Percentiles rank a stretch among this genome's conserved stretches.
These are phyloP conservation scores for Pyricularia grisea DNA, from an alignment of 2,329 filamentous ascomycete genomes.

Conservation along the genomic window DNA sequence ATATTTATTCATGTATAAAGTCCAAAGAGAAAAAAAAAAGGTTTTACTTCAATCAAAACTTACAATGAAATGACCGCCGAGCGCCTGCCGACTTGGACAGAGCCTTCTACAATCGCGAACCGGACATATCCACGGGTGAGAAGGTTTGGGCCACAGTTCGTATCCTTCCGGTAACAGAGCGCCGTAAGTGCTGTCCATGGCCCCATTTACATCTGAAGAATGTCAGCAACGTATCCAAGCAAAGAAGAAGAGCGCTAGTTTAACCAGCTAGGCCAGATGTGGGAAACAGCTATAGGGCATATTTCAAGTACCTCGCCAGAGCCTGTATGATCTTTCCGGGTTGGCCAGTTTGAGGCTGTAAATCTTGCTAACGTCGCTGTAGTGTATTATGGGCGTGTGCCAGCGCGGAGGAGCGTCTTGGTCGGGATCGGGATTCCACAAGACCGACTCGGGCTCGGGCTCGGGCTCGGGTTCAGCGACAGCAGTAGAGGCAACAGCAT, in stretches of 20 bases:
- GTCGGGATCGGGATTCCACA: neutral
- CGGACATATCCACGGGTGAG: constrained; percentile 8
- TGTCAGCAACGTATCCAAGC: neutral
- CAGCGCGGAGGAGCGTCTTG: neutral
- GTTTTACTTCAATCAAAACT: neutral
- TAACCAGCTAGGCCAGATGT: neutral
- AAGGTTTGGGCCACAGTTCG: neutral
- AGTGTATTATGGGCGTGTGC: neutral
- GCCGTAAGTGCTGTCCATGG: neutral
- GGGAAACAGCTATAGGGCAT: neutral
- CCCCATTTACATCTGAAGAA: neutral
- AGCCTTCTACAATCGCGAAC: constrained; percentile 8
- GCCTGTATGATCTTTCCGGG: neutral
- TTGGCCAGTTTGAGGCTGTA: neutral
- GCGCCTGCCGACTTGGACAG: neutral
- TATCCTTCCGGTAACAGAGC: constrained; percentile 8
- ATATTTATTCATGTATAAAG: neutral
- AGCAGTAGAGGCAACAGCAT: neutral
- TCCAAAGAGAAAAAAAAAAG: neutral
- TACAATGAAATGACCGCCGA: constrained; percentile 8
- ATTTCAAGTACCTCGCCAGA: neutral
- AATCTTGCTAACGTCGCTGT: neutral
- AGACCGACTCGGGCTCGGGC: neutral
- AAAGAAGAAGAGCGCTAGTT: neutral
- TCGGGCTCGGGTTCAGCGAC: neutral